Conservation (phyloP, 768 basidiomycete genomes). For the Russula compacta region DNA sequence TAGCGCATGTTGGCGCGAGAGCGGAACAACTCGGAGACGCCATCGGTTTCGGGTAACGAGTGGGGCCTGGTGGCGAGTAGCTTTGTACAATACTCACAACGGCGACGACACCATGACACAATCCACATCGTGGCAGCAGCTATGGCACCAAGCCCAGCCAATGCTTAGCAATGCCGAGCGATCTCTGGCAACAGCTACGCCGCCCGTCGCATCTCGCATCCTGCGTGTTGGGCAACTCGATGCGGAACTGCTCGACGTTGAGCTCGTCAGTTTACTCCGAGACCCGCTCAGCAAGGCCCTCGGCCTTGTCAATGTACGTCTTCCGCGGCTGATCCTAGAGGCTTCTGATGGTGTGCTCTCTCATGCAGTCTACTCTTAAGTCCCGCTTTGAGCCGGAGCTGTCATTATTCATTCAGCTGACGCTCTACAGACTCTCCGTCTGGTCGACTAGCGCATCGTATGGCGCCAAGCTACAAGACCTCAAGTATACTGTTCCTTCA, state of each 20-base stretch:
- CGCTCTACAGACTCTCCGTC: constrained; percentile 73
- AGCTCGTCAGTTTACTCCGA: constrained; percentile 70
- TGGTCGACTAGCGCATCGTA: constrained; percentile 78
- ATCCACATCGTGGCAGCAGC: constrained; percentile 41
- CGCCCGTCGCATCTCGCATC: constrained; percentile 29
- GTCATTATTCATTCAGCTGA: constrained; percentile 54
- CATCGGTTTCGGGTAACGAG: neutral
- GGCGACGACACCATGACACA: constrained; percentile 7
- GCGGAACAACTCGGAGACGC: neutral
- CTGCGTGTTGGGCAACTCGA: constrained; percentile 87
- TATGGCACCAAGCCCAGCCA: constrained; percentile 56
- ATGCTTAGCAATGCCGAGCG: constrained; percentile 40
- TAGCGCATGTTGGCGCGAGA: too few relatives aligned
- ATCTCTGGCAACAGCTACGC: constrained; percentile 27
- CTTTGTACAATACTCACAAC: neutral
- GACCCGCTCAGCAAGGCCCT: constrained; percentile 75
- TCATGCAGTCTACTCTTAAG: constrained; percentile 44
- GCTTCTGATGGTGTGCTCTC: neutral
- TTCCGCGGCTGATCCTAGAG: constrained; percentile 20
- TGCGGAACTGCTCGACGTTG: constrained; percentile 81
- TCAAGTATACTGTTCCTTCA: constrained; percentile 44
- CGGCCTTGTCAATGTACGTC: constrained; percentile 49
- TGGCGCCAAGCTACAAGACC: constrained; percentile 73
- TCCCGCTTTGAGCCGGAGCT: constrained; percentile 69
- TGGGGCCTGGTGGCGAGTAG: neutral